Evolutionary conservation across 345 rosid genomes (phyloP).

Genomic region (Syzygium jambos): DNA sequence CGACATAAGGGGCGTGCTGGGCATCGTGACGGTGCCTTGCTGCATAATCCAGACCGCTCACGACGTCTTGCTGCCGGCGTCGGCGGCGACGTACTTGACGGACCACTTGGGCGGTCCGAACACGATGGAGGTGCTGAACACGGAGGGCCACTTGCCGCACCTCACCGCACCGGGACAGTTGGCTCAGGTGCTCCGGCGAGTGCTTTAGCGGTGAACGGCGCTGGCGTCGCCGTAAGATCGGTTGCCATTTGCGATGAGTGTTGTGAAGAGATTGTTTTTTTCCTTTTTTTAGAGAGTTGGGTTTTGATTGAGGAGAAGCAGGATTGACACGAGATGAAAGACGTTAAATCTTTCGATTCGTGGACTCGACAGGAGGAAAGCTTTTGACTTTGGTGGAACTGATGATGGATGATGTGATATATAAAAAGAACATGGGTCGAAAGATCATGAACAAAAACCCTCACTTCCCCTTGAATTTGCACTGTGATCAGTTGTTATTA

Average conservation of each 20-base stretch:
- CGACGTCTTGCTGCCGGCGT: slow-evolving; percentile 55
- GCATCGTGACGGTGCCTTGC: slow-evolving; percentile 51
- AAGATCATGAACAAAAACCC: not conserved
- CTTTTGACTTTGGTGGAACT: not conserved
- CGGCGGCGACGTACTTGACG: slow-evolving; percentile 58
- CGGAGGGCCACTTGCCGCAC: slow-evolving; percentile 88
- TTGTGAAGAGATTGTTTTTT: not conserved
- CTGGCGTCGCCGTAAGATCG: not conserved
- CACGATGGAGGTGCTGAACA: slow-evolving; percentile 50
- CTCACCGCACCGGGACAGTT: slow-evolving; percentile 60
- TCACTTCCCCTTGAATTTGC: not conserved
- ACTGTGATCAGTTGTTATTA: not conserved
- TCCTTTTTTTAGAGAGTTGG: not conserved
- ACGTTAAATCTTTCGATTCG: not conserved
- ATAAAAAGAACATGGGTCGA: not conserved
- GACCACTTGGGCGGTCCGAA: slow-evolving; percentile 58
- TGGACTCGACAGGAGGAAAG: not conserved
- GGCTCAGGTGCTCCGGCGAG: slow-evolving; percentile 59
- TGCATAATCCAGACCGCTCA: slow-evolving; percentile 63
- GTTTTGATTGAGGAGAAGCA: not conserved
- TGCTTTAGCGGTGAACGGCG: slow-evolving; percentile 10
- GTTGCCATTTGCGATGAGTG: not conserved
- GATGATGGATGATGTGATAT: not conserved
- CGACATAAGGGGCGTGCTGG: slow-evolving; percentile 64
- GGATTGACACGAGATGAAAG: not conserved